phyloP scores from a whole-genome alignment of 2,329 filamentous ascomycete genomes.

The Paraconiothyrium brasiliense region DNA sequence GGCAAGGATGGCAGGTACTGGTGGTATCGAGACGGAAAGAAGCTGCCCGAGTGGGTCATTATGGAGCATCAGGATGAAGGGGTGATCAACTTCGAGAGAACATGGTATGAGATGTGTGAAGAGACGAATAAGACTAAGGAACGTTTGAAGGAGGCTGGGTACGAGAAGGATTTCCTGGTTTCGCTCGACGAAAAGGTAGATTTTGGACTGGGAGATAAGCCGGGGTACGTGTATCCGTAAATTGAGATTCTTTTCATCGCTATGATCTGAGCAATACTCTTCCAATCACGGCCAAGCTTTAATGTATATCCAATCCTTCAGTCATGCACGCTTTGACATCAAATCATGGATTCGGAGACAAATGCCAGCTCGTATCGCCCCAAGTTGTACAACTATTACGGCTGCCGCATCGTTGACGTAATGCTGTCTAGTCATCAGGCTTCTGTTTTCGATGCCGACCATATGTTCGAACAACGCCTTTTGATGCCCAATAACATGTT shows the following conservation, averaged over 20 bases:
- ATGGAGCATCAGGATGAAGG: constrained; percentile 24
- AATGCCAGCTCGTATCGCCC: no score
- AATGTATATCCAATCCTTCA: no score
- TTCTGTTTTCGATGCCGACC: no score
- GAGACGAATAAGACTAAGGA: constrained; percentile 26
- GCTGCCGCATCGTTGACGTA: no score
- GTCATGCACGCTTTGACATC: no score
- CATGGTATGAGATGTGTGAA: constrained; percentile 41
- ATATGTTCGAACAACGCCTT: no score
- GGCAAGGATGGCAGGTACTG: constrained; percentile 35
- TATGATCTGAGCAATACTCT: no score
- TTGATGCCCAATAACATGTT: no score
- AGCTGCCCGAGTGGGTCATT: constrained; percentile 44
- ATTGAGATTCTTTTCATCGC: neutral
- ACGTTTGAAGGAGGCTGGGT: constrained; percentile 23
- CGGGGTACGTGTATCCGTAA: constrained; percentile 27
- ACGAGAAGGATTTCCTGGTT: constrained; percentile 35
- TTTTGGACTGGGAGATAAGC: constrained; percentile 31
- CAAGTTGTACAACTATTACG: no score
- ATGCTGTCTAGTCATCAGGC: no score
- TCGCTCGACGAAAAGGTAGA: constrained; percentile 36
- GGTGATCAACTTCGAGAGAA: constrained; percentile 40
- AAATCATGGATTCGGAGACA: no score
- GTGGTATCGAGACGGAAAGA: constrained; percentile 37
- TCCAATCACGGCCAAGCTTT: no score